These are phyloP conservation scores for Metarhizium guizhouense DNA, from an alignment of 2,329 filamentous ascomycete genomes.

Conservation along the genomic window DNA sequence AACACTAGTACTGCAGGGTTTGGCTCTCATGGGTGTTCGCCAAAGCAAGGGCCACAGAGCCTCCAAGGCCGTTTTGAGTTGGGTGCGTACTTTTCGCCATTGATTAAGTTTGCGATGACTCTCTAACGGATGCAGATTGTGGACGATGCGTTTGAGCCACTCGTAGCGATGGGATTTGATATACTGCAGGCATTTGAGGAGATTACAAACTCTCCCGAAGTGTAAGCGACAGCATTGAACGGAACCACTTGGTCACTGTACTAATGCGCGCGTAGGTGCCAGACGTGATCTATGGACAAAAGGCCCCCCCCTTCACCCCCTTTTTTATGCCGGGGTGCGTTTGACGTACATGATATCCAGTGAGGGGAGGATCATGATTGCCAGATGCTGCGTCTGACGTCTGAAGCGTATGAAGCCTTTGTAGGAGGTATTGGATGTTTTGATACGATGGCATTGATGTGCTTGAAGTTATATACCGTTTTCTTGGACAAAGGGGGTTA, in stretches of 20 bases:
- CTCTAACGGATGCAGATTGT: slow-evolving; percentile 39
- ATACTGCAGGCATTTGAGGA: slow-evolving; percentile 76
- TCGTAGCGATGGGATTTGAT: slow-evolving; percentile 73
- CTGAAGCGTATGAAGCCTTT: neutral
- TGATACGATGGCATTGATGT: neutral
- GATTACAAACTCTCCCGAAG: slow-evolving; percentile 54
- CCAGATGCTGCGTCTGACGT: neutral
- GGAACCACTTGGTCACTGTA: neutral
- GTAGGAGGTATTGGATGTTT: neutral
- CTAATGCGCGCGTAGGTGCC: neutral
- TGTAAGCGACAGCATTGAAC: slow-evolving; percentile 25
- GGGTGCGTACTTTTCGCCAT: slow-evolving; percentile 46
- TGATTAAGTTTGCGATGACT: too few relatives aligned
- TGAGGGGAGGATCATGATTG: neutral
- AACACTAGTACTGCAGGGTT: slow-evolving; percentile 61
- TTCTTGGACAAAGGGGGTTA: neutral
- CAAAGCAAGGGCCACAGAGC: slow-evolving; percentile 75
- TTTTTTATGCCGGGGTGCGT: neutral
- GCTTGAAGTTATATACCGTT: neutral
- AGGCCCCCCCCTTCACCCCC: neutral
- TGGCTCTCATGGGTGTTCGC: slow-evolving; percentile 71
- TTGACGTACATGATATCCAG: neutral
- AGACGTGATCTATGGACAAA: neutral
- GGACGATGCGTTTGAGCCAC: slow-evolving; percentile 63
- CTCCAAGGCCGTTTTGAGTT: slow-evolving; percentile 65